phyloP scores from a whole-genome alignment of 352 stramenopile species.

The Peronosclerospora sorghi region DNA sequence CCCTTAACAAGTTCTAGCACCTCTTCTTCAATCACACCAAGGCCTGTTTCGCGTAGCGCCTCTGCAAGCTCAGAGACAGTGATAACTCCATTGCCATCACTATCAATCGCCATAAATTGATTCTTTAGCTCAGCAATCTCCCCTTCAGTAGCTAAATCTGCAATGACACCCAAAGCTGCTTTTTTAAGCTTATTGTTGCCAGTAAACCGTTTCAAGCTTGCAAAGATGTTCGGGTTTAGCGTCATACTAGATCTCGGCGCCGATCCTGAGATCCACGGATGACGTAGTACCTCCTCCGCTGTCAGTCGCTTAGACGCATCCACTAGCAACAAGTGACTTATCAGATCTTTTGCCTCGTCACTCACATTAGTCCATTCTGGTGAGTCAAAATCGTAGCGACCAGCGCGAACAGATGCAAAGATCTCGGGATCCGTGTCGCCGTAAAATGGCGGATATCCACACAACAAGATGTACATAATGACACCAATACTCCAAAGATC shows the following conservation, averaged over 20 bases:
- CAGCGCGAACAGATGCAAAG: constrained; percentile 70
- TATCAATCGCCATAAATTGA: constrained; percentile 81
- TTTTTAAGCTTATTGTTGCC: constrained; percentile 88
- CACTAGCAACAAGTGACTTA: constrained; percentile 89
- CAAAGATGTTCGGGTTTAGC: constrained; percentile 79
- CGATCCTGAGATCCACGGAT: constrained; percentile 78
- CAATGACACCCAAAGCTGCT: constrained; percentile 76
- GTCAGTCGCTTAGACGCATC: constrained; percentile 88
- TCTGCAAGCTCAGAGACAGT: constrained; percentile 81
- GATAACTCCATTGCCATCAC: constrained; percentile 83
- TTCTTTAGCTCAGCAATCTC: constrained; percentile 83
- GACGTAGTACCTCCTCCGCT: constrained; percentile 76
- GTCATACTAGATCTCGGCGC: constrained; percentile 62
- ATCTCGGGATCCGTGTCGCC: constrained; percentile 89
- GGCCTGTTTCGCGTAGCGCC: constrained; percentile 68
- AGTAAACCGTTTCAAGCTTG: constrained; percentile 79
- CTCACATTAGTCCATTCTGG: constrained; percentile 78
- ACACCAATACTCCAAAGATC: constrained; percentile 95
- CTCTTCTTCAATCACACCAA: constrained; percentile 83
- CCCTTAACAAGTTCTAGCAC: constrained; percentile 80
- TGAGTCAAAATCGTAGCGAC: constrained; percentile 79
- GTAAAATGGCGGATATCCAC: constrained; percentile 93
- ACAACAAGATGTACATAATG: constrained; percentile 94
- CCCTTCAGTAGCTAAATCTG: constrained; percentile 69
- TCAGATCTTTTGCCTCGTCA: constrained; percentile 89